A percentile compares a stretch with the other conserved stretches of the same genome.
Evolutionary conservation across 495 filamentous ascomycete genomes (phyloP).

Genomic region (Polyplosphaeria fusca): DNA sequence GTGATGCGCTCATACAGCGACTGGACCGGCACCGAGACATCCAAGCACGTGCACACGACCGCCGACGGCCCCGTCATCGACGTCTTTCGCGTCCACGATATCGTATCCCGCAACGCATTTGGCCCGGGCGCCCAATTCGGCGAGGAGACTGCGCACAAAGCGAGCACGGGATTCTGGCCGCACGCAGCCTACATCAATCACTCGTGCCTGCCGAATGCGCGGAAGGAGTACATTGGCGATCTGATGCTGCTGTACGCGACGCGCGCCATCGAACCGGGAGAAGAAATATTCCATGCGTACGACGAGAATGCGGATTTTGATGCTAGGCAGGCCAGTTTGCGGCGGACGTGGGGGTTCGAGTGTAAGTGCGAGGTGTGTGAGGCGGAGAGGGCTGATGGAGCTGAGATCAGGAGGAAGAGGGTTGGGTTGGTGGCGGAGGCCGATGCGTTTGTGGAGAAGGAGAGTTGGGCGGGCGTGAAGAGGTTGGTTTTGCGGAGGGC

Average conservation of each 20-base stretch:
- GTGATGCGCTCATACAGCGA: slow-evolving; percentile 26
- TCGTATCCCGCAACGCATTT: slow-evolving; percentile 42
- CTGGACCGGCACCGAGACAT: slow-evolving; percentile 15
- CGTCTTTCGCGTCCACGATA: slow-evolving; percentile 42
- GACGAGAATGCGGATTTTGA: slow-evolving; percentile 12
- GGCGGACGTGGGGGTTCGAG: slow-evolving; percentile 32
- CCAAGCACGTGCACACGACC: slow-evolving; percentile 6
- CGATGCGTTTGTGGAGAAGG: slow-evolving; percentile 33
- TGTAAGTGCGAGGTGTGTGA: slow-evolving; percentile 31
- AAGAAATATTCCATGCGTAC: slow-evolving; percentile 27
- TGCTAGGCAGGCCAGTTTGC: slow-evolving; percentile 18
- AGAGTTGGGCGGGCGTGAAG: slow-evolving; percentile 32
- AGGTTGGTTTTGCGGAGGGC: slow-evolving; percentile 35
- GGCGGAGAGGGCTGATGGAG: slow-evolving; percentile 35
- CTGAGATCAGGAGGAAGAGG: slow-evolving; percentile 36
- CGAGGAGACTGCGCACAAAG: slow-evolving; percentile 30
- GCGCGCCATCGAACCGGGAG: slow-evolving; percentile 18
- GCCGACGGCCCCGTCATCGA: slow-evolving; percentile 38
- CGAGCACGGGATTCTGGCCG: slow-evolving; percentile 27
- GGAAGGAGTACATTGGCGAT: slow-evolving; percentile 24
- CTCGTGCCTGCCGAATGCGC: slow-evolving; percentile 23
- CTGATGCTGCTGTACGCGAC: slow-evolving; percentile 20
- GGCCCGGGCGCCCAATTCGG: slow-evolving; percentile 33
- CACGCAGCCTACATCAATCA: slow-evolving; percentile 30
- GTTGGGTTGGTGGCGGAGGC: slow-evolving; percentile 36